Evolutionary conservation across 2,329 filamentous ascomycete species (phyloP).

Genomic region (Fusarium redolens): DNA sequence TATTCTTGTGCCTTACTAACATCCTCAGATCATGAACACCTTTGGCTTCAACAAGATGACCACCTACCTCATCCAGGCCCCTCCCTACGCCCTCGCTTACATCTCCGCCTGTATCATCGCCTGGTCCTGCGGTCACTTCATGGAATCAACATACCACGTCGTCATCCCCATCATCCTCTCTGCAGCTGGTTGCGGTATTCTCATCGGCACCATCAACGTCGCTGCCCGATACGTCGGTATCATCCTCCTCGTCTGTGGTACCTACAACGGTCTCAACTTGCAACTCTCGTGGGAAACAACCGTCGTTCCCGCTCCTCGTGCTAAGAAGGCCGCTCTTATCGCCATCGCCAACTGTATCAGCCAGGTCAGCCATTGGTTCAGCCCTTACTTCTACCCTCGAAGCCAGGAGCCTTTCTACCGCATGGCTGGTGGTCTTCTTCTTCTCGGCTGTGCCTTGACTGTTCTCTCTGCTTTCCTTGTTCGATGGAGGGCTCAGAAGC

Average conservation of each 20-base stretch:
- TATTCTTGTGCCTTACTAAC: background rate
- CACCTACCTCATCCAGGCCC: conserved; percentile 56
- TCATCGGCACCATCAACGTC: conserved; percentile 55
- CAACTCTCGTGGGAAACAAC: conserved; percentile 57
- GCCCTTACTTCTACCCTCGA: conserved; percentile 52
- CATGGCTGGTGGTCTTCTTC: conserved; percentile 42
- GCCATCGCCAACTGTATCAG: conserved; percentile 57
- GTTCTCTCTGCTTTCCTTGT: conserved; percentile 4
- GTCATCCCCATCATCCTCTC: conserved; percentile 52
- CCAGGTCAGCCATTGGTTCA: conserved; percentile 56
- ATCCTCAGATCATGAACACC: conserved; percentile 44
- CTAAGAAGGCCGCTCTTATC: conserved; percentile 56
- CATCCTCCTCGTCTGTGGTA: conserved; percentile 53
- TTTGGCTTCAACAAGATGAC: conserved; percentile 46
- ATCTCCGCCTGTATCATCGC: conserved; percentile 53
- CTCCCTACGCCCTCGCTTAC: conserved; percentile 56
- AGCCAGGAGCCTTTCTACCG: conserved; percentile 48
- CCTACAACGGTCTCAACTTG: conserved; percentile 55
- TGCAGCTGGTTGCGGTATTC: conserved; percentile 54
- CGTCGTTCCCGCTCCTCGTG: conserved; percentile 53
- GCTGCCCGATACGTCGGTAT: conserved; percentile 57
- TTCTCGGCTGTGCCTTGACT: conserved; percentile 12
- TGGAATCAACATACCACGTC: conserved; percentile 56
- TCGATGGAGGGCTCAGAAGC: conserved; percentile 1
- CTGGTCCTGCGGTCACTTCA: conserved; percentile 53